Conservation (phyloP, 1,284 basidiomycete genomes). For the Cryptococcus hybrid region DNA sequence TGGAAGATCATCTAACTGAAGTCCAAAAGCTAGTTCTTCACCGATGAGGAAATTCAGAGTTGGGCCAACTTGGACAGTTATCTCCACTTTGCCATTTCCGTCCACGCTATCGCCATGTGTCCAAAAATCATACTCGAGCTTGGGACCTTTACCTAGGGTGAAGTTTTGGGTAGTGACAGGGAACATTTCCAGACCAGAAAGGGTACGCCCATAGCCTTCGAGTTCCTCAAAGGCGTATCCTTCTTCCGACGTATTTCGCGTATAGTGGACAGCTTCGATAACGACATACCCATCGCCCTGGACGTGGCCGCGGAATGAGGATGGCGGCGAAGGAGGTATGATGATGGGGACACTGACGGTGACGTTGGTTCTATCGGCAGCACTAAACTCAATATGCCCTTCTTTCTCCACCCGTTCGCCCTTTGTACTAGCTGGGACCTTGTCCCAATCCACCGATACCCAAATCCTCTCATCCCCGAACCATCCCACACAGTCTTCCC, state of each 20-base stretch:
- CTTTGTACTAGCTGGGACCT: constrained; percentile 44
- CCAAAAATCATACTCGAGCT: constrained; percentile 62
- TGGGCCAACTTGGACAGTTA: constrained; percentile 60
- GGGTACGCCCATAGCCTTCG: constrained; percentile 56
- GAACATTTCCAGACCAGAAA: constrained; percentile 60
- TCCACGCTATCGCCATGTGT: constrained; percentile 8
- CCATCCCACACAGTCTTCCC: constrained; percentile 56
- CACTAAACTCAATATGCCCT: constrained; percentile 12
- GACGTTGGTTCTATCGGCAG: constrained; percentile 21
- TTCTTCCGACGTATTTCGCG: constrained; percentile 41
- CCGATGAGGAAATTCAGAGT: constrained; percentile 59
- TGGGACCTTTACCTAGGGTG: constrained; percentile 62
- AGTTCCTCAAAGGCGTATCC: constrained; percentile 62
- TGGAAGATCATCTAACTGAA: constrained; percentile 31
- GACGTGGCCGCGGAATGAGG: constrained; percentile 59
- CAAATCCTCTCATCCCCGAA: constrained; percentile 58
- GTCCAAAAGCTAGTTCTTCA: constrained; percentile 58
- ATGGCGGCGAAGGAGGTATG: constrained; percentile 42
- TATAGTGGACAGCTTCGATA: constrained; percentile 62
- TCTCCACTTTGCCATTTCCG: constrained; percentile 49
- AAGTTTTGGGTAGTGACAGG: constrained; percentile 62
- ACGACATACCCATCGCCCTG: constrained; percentile 64
- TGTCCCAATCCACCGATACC: constrained; percentile 61
- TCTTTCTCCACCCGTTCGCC: constrained; percentile 1
- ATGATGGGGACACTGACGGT: constrained; percentile 52